A percentile compares a stretch with the other conserved stretches of the same genome.
These are phyloP conservation scores for Trypanosoma congolense DNA, from an alignment of 208 protist species.

Conservation along the genomic window DNA sequence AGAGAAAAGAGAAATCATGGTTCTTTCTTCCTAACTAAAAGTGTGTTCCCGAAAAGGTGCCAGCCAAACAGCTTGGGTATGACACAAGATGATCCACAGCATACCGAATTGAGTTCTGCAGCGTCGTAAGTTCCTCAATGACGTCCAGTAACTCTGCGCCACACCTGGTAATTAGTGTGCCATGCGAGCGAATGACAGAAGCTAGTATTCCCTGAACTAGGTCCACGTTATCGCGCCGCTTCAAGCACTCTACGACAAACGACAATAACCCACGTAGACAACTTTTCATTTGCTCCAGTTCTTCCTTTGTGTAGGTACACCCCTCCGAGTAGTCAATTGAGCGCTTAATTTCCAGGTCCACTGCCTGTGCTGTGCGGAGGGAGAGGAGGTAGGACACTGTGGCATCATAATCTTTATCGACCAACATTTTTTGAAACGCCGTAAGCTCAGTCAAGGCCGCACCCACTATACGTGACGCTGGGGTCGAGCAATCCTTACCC, in stretches of 20 bases:
- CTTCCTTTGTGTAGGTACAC: constrained; percentile 50
- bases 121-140: constrained; percentile 47
- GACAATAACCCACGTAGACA: constrained; percentile 43
- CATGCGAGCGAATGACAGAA: constrained; percentile 58
- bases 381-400: constrained; percentile 52
- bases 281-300: constrained; percentile 48
- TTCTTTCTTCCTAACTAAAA: constrained; percentile 31
- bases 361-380: constrained; percentile 48
- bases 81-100: constrained; percentile 68
- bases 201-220: constrained; percentile 78
- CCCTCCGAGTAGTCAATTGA: constrained; percentile 67
- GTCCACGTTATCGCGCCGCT: constrained; percentile 59
- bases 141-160: constrained; percentile 32
- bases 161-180: constrained; percentile 52
- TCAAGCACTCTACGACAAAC: constrained; percentile 59
- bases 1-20: too few relatives aligned
- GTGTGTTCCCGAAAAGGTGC: constrained; percentile 53
- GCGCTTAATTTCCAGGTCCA: constrained; percentile 75
- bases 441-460: constrained; percentile 42
- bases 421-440: constrained; percentile 60
- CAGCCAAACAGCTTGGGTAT: constrained; percentile 61
- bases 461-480: constrained; percentile 18
- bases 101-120: constrained; percentile 63
- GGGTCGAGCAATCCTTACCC: neutral
- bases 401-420: constrained; percentile 45